These are phyloP conservation scores for Withania somnifera DNA, from an alignment of 305 asterid species.

Conservation along the genomic window DNA sequence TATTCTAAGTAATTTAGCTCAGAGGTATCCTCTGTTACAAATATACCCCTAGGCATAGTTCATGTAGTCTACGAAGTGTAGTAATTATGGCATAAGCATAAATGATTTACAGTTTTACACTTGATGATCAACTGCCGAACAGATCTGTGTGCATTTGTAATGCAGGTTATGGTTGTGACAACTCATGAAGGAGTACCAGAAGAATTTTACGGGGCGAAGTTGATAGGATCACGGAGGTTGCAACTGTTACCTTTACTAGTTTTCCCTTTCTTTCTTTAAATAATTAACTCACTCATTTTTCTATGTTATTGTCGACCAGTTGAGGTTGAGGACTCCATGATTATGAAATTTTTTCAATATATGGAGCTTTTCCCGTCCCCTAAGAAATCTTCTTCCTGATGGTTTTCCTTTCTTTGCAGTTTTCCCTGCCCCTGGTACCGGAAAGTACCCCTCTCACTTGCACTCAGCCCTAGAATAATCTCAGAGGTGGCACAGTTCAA, in stretches of 20 bases:
- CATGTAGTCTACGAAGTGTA: background rate
- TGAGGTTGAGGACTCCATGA: background rate
- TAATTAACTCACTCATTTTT: background rate
- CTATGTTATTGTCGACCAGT: background rate
- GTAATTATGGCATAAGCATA: background rate
- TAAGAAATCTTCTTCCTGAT: background rate
- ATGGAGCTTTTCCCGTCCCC: background rate
- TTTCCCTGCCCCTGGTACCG: slow-evolving; percentile 89
- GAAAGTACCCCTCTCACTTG: slow-evolving; percentile 88
- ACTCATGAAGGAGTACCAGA: slow-evolving; percentile 96
- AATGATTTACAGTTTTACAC: background rate
- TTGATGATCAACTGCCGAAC: slow-evolving; percentile 4
- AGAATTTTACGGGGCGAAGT: slow-evolving; percentile 90
- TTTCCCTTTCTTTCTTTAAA: background rate
- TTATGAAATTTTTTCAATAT: background rate
- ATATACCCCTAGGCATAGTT: background rate
- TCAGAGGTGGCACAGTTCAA: slow-evolving; percentile 83
- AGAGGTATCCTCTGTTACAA: background rate
- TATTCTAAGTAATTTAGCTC: background rate
- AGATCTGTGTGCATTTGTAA: slow-evolving; percentile 10
- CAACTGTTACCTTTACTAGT: slow-evolving; percentile 2
- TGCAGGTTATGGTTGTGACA: slow-evolving; percentile 95
- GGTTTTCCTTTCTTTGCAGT: slow-evolving; percentile 33
- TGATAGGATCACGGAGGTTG: slow-evolving; percentile 90
- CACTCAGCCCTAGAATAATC: slow-evolving; percentile 97